Evolutionary conservation across 2,329 filamentous ascomycete genomes (phyloP).

Genomic region (Arthrocladium fulminans): DNA sequence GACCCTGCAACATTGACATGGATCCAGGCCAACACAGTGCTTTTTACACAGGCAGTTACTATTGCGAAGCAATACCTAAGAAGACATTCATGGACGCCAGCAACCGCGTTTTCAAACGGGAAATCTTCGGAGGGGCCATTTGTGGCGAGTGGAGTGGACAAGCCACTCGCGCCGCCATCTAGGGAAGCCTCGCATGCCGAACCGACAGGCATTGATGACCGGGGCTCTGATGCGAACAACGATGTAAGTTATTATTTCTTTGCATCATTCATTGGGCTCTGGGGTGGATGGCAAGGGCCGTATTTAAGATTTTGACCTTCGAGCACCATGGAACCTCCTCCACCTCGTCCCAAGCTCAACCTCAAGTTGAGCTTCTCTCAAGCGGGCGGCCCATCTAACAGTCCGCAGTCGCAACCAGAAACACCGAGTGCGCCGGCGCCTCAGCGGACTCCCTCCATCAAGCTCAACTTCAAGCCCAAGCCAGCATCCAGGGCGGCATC

Average conservation of each 20-base stretch:
- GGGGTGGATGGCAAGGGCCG: background rate
- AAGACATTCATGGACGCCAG: background rate
- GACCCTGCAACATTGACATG: slow-evolving; percentile 2
- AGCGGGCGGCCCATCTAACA: background rate
- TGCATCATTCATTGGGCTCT: background rate
- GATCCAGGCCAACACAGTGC: background rate
- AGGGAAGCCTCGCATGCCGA: background rate
- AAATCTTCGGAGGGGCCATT: too few relatives aligned
- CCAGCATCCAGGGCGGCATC: slow-evolving; percentile 15
- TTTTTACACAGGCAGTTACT: background rate
- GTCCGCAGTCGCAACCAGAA: slow-evolving; percentile 11
- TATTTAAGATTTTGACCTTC: background rate
- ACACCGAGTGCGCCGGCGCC: slow-evolving; percentile 15
- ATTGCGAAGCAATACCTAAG: background rate
- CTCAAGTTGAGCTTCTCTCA: slow-evolving; percentile 20
- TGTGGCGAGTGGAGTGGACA: too few relatives aligned
- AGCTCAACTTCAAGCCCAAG: slow-evolving; percentile 17
- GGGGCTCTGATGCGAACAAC: background rate
- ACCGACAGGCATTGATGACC: background rate
- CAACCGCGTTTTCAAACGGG: slow-evolving; percentile 1
- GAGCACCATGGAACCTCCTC: slow-evolving; percentile 5
- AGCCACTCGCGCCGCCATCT: background rate
- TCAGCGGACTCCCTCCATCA: slow-evolving; percentile 20
- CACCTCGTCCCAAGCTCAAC: slow-evolving; percentile 23
- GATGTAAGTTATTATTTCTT: slow-evolving; percentile 1